phyloP scores from a whole-genome alignment of 2,329 filamentous ascomycete species.

The Curvularia sp. region DNA sequence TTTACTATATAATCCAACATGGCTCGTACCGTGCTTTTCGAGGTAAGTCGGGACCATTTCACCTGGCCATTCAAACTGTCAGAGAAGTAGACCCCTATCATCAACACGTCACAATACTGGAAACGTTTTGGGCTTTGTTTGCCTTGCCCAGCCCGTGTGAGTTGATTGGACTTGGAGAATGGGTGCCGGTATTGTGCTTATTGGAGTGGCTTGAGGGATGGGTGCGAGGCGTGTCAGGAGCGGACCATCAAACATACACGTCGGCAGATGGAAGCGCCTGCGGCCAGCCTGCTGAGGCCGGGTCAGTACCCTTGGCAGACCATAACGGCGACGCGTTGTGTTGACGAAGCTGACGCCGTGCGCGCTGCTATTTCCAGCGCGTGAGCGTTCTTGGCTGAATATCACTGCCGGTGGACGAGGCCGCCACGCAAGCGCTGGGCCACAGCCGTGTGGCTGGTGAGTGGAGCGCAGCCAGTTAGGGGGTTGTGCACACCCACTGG shows the following conservation, averaged over 20 bases:
- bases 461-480: slow-evolving; percentile 3
- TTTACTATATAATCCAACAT: too few relatives aligned
- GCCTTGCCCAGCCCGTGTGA: not conserved
- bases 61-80: too few relatives aligned
- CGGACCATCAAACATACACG: not conserved
- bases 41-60: too few relatives aligned
- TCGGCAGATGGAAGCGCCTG: not conserved
- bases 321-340: not conserved
- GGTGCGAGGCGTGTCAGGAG: not conserved
- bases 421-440: slow-evolving; percentile 8
- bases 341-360: not conserved
- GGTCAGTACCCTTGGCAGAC: too few relatives aligned
- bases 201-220: not conserved
- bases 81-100: too few relatives aligned
- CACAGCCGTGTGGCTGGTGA: slow-evolving; percentile 18
- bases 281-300: not conserved
- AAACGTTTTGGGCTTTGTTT: not conserved
- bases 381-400: not conserved
- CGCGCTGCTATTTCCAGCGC: not conserved
- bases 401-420: not conserved
- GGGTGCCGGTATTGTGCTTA: not conserved
- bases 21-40: too few relatives aligned
- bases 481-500: not conserved
- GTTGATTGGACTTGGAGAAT: not conserved
- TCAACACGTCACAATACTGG: too few relatives aligned